Percentiles rank a stretch among this genome's conserved stretches.
Conservation (phyloP, 1,284 basidiomycete genomes). For the Fomes fomentarius region DNA sequence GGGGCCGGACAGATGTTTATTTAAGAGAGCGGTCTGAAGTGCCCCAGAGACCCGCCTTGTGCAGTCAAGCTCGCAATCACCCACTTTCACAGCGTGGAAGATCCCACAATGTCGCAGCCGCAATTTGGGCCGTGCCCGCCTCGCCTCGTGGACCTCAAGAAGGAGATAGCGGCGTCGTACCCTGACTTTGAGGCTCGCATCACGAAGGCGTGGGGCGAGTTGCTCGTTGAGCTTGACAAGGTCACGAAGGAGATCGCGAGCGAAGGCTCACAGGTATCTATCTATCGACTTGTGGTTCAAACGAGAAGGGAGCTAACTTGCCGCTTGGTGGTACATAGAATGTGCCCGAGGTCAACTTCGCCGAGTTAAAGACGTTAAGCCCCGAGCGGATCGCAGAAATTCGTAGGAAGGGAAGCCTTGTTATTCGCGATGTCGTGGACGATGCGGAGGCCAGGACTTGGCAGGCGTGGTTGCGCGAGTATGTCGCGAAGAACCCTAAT, state of each 20-base stretch:
- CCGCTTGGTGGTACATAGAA: slow-evolving; percentile 34
- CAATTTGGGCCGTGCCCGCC: slow-evolving; percentile 40
- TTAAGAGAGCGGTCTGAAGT: too few species aligned
- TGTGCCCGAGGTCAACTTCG: slow-evolving; percentile 63
- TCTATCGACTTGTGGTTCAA: not conserved
- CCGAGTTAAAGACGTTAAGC: slow-evolving; percentile 51
- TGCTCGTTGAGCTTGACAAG: slow-evolving; percentile 52
- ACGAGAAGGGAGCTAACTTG: not conserved
- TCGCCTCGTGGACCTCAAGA: slow-evolving; percentile 58
- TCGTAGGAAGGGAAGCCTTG: slow-evolving; percentile 57
- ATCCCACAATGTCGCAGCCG: not conserved
- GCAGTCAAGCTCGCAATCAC: too few species aligned
- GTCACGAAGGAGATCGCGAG: slow-evolving; percentile 47
- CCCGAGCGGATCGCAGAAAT: slow-evolving; percentile 52
- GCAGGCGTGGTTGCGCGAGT: slow-evolving; percentile 59
- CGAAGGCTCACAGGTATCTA: slow-evolving; percentile 50
- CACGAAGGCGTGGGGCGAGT: slow-evolving; percentile 58
- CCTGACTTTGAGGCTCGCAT: slow-evolving; percentile 54
- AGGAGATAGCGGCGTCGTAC: slow-evolving; percentile 52
- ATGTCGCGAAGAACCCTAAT: slow-evolving; percentile 58
- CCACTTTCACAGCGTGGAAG: too few species aligned
- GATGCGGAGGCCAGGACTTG: slow-evolving; percentile 56
- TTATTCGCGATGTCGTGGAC: slow-evolving; percentile 66
- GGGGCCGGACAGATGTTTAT: too few species aligned
- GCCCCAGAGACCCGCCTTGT: too few species aligned